Base-by-base conservation (phyloP, 306 rosid species). In the Castanea crenata region DNA sequence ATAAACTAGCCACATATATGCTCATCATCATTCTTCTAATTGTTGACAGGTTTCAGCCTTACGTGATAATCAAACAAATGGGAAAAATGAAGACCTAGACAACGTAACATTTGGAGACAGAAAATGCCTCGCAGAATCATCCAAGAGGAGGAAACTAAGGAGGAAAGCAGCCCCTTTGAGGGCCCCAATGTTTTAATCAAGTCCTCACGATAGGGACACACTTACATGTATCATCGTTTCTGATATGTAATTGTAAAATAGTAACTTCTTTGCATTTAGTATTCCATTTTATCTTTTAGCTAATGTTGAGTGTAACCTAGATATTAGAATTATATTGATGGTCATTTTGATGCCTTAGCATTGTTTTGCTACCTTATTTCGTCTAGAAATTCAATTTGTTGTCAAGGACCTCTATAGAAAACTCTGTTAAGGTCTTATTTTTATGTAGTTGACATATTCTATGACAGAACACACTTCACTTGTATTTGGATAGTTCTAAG, bases 91-190 rank as follows among this genome's bases (percentile, higher is more conserved):
- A 67, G 71, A 34, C 52, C 51, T 19, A 34, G 72, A 34, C 25
- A 34, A n/a, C 4, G 72, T 32, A 3, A 67, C 8, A 67, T 16
- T 67, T 67, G 71, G 38, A 70, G 77, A 32, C 14, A 38, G 51
- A n/a, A 16, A 61, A 82, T n/a, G 11, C 55, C 38, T 44, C 1
- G 35, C 70, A 31, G 3, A 75, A 57, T 8, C 62, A 78, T 11
- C 71, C 61, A 74, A 69, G 44, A 79, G 71, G 64, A 51, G 29
- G 10, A 75, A 79, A 65, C 21, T 31, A 11, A 78, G 73, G 74
- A 82, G 79, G 70, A 78, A 83, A 55, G 78, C 81, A 71, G 57
- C 76, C 8, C 86, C 83, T 83, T 57, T 41, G 15, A 69, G 86
- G 35, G 55, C 86, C 13, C 86, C 86, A 18, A 21, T 76, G 74